Conservation (phyloP, 2,329 filamentous ascomycete genomes). For the Beauveria sp. region DNA sequence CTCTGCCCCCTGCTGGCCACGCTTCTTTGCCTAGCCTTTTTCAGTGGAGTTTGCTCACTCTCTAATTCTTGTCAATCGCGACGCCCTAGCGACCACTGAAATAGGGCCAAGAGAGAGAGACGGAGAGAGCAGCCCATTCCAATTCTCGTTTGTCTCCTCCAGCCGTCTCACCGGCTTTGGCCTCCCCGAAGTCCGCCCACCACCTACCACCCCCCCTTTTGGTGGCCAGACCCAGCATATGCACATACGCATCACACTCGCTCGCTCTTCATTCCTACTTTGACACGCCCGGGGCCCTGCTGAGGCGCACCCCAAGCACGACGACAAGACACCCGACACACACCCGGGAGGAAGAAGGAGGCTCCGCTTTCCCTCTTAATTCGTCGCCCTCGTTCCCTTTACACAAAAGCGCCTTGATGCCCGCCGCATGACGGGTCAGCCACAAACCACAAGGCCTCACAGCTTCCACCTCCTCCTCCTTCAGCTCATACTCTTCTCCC, state of each 20-base stretch:
- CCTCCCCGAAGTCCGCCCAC: conserved; percentile 7
- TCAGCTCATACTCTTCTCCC: neutral
- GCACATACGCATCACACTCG: neutral
- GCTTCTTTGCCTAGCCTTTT: too few relatives aligned
- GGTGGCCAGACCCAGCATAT: neutral
- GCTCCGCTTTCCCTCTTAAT: conserved; percentile 3
- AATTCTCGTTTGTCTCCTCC: neutral
- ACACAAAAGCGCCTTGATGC: conserved; percentile 9
- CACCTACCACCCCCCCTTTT: neutral
- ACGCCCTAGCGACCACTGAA: neutral
- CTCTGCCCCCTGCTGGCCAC: neutral
- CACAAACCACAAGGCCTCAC: conserved; percentile 7
- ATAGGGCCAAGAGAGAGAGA: neutral
- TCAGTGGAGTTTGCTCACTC: too few relatives aligned
- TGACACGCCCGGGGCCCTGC: too few relatives aligned
- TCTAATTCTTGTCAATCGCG: too few relatives aligned
- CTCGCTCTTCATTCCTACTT: neutral
- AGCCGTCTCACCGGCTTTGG: conserved; percentile 7
- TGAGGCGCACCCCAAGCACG: too few relatives aligned
- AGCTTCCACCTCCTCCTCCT: neutral
- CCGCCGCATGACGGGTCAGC: conserved; percentile 9
- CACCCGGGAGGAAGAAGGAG: neutral
- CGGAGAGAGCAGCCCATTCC: neutral
- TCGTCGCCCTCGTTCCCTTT: neutral
- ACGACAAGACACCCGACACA: neutral